These are phyloP conservation scores for Fusarium sp. DNA, from an alignment of 2,329 filamentous ascomycete genomes.

Conservation along the genomic window DNA sequence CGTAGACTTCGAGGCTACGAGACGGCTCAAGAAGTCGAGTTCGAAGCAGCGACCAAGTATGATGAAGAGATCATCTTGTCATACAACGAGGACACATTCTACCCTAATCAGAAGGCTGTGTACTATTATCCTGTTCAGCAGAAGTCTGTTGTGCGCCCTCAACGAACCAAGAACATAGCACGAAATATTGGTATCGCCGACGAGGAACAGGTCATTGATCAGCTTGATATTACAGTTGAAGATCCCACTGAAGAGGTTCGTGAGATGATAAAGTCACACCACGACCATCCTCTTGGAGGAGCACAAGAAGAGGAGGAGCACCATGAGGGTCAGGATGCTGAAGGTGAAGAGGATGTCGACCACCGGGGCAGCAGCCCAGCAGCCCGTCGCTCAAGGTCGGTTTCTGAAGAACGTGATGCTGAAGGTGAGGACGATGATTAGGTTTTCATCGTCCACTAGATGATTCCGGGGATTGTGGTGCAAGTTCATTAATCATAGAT, in stretches of 20 bases:
- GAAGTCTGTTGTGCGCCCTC: slow-evolving; percentile 70
- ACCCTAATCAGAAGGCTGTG: slow-evolving; percentile 66
- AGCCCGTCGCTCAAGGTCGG: slow-evolving; percentile 45
- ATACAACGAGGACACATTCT: slow-evolving; percentile 64
- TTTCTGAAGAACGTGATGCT: slow-evolving; percentile 54
- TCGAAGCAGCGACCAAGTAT: slow-evolving; percentile 70
- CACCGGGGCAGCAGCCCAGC: slow-evolving; percentile 38
- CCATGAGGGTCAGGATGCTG: slow-evolving; percentile 47
- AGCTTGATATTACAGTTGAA: slow-evolving; percentile 66
- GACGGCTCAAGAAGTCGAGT: slow-evolving; percentile 68
- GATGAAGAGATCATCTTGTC: slow-evolving; percentile 72
- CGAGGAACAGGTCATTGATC: slow-evolving; percentile 65
- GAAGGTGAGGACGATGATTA: slow-evolving; percentile 61
- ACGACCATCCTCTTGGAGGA: slow-evolving; percentile 64
- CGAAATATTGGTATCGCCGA: slow-evolving; percentile 63
- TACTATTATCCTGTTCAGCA: slow-evolving; percentile 79
- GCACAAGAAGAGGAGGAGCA: slow-evolving; percentile 53
- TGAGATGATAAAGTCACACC: slow-evolving; percentile 64
- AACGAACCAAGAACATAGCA: slow-evolving; percentile 72
- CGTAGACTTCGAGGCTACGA: slow-evolving; percentile 73
- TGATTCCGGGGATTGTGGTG: slow-evolving; percentile 35
- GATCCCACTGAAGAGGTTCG: slow-evolving; percentile 67
- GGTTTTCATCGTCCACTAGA: slow-evolving; percentile 11
- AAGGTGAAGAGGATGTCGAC: slow-evolving; percentile 38
- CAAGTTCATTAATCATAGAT: slow-evolving; percentile 43